These are phyloP conservation scores for Xanthoceras sorbifolium DNA, from an alignment of 345 rosid genomes.

Conservation along the genomic window DNA sequence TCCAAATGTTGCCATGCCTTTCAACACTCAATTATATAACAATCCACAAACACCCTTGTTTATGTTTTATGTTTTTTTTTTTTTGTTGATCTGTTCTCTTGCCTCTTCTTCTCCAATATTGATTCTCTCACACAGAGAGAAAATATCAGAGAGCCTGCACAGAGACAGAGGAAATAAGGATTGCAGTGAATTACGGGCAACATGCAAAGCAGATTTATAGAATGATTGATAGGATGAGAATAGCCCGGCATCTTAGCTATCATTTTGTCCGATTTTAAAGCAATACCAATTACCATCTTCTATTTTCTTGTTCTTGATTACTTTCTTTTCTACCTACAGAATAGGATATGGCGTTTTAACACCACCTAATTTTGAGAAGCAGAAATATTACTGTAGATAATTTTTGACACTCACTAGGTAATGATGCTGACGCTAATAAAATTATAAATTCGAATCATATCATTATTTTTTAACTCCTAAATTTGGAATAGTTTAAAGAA, in stretches of 20 bases:
- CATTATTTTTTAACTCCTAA: neutral
- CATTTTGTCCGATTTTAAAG: constrained; percentile 39
- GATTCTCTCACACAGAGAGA: neutral
- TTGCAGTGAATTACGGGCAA: constrained; percentile 33
- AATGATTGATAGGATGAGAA: constrained; percentile 21
- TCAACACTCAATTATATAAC: neutral
- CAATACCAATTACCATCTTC: constrained; percentile 18
- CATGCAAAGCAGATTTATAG: constrained; percentile 23
- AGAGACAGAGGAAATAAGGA: constrained; percentile 5
- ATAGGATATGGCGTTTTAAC: neutral
- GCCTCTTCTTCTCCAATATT: neutral
- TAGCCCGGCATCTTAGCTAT: constrained; percentile 15
- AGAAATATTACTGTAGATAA: too few relatives aligned
- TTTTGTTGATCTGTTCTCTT: neutral
- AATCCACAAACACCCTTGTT: neutral
- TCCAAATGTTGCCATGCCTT: constrained; percentile 42
- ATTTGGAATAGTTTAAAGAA: too few relatives aligned
- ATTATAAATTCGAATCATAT: too few relatives aligned
- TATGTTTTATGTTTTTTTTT: neutral
- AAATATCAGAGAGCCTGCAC: neutral
- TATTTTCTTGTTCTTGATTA: neutral
- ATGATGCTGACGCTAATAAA: too few relatives aligned
- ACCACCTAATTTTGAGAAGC: neutral
- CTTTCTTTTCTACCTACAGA: neutral
- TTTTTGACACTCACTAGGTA: too few relatives aligned